Conservation (phyloP, 2,329 filamentous ascomycete species). For the Colletotrichum sansevieriae region DNA sequence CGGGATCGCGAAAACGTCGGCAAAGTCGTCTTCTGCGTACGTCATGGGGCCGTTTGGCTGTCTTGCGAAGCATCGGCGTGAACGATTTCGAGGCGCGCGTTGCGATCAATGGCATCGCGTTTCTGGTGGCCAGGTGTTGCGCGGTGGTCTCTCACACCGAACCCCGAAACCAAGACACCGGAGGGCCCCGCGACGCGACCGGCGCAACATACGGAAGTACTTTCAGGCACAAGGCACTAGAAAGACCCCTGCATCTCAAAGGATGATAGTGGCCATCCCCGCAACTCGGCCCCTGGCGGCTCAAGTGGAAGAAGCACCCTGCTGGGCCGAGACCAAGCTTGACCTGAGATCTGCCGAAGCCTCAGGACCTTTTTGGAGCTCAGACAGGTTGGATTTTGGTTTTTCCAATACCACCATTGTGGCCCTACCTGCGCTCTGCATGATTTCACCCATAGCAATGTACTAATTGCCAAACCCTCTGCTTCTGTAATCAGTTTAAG, state of each 20-base stretch:
- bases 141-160: not conserved
- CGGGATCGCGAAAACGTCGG: constrained; percentile 73
- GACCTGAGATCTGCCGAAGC: no score
- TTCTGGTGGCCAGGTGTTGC: not conserved
- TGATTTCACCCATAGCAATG: not conserved
- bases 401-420: no score
- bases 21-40: constrained; percentile 58
- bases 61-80: constrained; percentile 1
- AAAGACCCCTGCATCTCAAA: constrained; percentile 11
- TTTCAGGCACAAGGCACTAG: constrained; percentile 20
- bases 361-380: no score
- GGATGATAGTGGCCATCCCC: constrained; percentile 23
- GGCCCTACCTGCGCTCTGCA: no score
- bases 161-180: not conserved
- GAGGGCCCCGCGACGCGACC: constrained; percentile 30
- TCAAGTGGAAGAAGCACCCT: constrained; percentile 10
- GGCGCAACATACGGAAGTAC: constrained; percentile 17
- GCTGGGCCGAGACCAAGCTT: not conserved
- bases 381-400: no score
- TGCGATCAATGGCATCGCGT: constrained; percentile 28
- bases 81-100: not conserved
- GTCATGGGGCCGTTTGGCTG: constrained; percentile 46
- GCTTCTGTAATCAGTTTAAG: not conserved
- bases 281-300: constrained; percentile 21
- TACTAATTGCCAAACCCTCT: no score